Conservation (phyloP, 495 filamentous ascomycete genomes). For the Penicillium malachiteum region DNA sequence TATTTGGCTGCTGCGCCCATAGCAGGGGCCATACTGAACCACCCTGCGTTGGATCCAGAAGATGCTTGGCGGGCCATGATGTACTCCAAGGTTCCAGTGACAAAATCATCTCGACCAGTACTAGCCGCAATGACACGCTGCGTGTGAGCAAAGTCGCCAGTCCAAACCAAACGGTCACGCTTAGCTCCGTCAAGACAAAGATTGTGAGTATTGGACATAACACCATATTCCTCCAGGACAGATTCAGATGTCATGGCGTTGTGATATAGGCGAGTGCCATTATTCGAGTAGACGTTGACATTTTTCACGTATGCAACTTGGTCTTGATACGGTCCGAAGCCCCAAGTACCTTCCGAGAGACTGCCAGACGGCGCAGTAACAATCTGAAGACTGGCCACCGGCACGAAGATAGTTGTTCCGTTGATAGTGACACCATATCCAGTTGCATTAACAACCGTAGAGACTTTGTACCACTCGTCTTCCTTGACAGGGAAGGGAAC, state of each 20-base stretch:
- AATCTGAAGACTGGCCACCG: too few species aligned
- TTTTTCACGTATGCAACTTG: conserved; percentile 3
- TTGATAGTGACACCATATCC: conserved; percentile 7
- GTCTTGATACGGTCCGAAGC: conserved; percentile 6
- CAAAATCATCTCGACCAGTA: neutral
- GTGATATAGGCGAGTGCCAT: conserved; percentile 1
- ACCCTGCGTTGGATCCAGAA: too few species aligned
- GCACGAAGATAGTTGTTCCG: neutral
- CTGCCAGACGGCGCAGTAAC: conserved; percentile 1
- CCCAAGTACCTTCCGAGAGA: neutral
- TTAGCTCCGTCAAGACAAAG: conserved; percentile 20
- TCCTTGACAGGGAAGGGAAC: conserved; percentile 8
- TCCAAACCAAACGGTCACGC: conserved; percentile 28
- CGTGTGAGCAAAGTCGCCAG: conserved; percentile 19
- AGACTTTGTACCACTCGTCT: conserved; percentile 9
- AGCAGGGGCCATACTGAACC: too few species aligned
- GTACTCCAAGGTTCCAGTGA: neutral
- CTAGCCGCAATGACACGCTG: conserved; percentile 10
- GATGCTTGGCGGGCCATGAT: too few species aligned
- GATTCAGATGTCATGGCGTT: too few species aligned
- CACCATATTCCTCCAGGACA: too few species aligned
- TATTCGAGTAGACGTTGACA: neutral
- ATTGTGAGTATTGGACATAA: too few species aligned
- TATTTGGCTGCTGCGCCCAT: too few species aligned
- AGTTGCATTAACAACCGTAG: conserved; percentile 1